A percentile compares a stretch with the other conserved stretches of the same genome.
Conservation (phyloP, 352 stramenopile genomes). For the Globisporangium perplexum region DNA sequence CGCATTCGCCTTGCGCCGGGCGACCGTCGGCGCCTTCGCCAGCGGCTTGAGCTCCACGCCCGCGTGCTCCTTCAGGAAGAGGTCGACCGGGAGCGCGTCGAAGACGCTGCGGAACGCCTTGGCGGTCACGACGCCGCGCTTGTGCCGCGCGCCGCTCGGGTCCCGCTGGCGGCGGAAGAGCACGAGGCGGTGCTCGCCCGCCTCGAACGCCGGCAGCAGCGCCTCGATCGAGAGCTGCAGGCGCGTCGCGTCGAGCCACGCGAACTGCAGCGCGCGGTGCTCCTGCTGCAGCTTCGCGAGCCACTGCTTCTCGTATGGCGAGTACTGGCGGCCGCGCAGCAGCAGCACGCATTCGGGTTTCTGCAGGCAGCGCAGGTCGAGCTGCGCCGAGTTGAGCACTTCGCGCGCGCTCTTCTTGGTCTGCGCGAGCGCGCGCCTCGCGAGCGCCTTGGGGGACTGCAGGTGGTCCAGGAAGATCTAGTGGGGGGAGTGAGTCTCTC, state of each 20-base stretch:
- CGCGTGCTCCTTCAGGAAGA: conserved; percentile 52
- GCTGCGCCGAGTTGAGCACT: conserved; percentile 60
- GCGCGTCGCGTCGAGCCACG: conserved; percentile 59
- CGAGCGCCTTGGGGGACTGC: conserved; percentile 50
- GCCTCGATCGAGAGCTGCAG: conserved; percentile 69
- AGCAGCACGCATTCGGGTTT: conserved; percentile 60
- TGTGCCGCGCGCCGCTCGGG: conserved; percentile 21
- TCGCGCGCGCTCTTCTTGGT: conserved; percentile 53
- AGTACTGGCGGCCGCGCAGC: conserved; percentile 49
- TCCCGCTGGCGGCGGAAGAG: conserved; percentile 56
- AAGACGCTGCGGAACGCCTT: conserved; percentile 65
- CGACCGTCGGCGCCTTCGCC: conserved; percentile 43
- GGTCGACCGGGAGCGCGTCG: conserved; percentile 40
- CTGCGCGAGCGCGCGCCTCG: conserved; percentile 42
- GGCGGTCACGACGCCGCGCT: conserved; percentile 26
- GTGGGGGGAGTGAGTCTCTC: too few relatives aligned
- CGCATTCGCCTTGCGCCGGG: conserved; percentile 20
- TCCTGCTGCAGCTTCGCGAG: conserved; percentile 50
- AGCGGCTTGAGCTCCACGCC: conserved; percentile 38
- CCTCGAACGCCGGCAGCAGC: conserved; percentile 32
- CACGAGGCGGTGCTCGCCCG: conserved; percentile 54
- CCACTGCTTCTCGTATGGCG: conserved; percentile 68
- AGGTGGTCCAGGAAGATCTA: conserved; percentile 65
- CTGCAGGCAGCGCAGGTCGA: conserved; percentile 60
- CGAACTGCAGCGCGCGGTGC: conserved; percentile 60